Evolutionary conservation across 108 stramenopile species (phyloP).

Genomic region (Cyclotella sp.): DNA sequence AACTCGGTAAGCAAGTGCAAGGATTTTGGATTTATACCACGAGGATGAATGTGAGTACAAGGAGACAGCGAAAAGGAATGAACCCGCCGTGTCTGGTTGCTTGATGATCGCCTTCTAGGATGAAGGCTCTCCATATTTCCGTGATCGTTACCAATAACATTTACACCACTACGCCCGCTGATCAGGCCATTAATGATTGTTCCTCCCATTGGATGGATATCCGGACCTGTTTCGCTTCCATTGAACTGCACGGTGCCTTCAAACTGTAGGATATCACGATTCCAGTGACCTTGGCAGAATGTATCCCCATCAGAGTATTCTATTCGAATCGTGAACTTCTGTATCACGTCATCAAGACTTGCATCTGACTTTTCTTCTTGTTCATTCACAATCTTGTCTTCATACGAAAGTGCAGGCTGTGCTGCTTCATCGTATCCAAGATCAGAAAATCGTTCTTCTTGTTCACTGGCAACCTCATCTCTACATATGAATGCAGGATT

Average conservation of each 20-base stretch:
- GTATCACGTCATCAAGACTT: not conserved
- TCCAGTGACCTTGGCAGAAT: constrained; percentile 30
- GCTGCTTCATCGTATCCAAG: no score
- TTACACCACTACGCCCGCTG: constrained; percentile 12
- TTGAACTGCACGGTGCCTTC: constrained; percentile 30
- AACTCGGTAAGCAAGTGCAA: not conserved
- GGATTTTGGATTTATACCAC: constrained; percentile 20
- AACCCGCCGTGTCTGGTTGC: not conserved
- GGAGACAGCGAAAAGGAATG: constrained; percentile 45
- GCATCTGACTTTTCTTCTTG: not conserved
- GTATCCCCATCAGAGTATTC: constrained; percentile 47
- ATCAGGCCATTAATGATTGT: constrained; percentile 44
- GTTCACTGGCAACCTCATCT: not conserved
- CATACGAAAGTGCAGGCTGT: not conserved
- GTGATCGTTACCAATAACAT: constrained; percentile 1
- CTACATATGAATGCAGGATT: not conserved
- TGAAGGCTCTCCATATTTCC: not conserved
- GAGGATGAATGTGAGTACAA: constrained; percentile 43
- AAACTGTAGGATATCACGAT: constrained; percentile 35
- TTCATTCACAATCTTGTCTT: not conserved
- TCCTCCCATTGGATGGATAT: constrained; percentile 38
- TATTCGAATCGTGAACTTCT: constrained; percentile 40
- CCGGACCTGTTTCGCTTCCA: constrained; percentile 12
- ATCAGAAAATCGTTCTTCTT: not conserved
- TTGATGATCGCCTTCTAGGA: constrained; percentile 1